Base-by-base conservation (phyloP, 768 basidiomycete genomes). In the Coprinopsis sp. region DNA sequence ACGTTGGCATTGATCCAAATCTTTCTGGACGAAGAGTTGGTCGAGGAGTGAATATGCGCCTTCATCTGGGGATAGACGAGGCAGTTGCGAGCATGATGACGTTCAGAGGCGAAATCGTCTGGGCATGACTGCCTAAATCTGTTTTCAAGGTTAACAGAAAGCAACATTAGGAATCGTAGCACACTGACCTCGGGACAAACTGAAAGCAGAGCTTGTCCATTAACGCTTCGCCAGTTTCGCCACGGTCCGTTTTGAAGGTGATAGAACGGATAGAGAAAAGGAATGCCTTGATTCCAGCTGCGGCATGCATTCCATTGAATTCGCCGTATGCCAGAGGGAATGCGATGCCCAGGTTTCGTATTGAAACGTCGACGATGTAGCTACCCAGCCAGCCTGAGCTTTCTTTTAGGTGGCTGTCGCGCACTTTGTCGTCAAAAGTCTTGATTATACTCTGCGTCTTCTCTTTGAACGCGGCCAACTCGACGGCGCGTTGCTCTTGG, bases 391-490 rank as follows among this genome's bases (percentile, higher is more conserved):
- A 83, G 4, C 78, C 68, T 0, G 69, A 57, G 23, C 68, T 60
- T 46, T 65, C 57, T 23, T 67, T 61, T 33, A 56, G 28, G 51
- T 64, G 56, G 42, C 63, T 51, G 48, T 80, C 73, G 12, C 68
- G 69, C n/a, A 68, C 56, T 45, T 79, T 77, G 31, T 80, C 69
- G 50, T 91, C 91, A 44, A 92, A 82, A 1, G 87, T 84, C 49
- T 76, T 76, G 34, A 94, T 71, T 45, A 97, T 74, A 27, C 64
- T 78, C 53, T 73, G 80, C 18, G 82, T 85, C 67, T 87, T 91
- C 59, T 83, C 82, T 56, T 87, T 90, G 67, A 98, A 90, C 37
- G 84, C 82, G 33, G 79, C 81, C 6, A 96, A 68, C 53, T 97
- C 91, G 0, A 73, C 64, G 4, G 84, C 79, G 31, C 94, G 80